phyloP scores from a whole-genome alignment of 306 rosid genomes.

The Medicago arabica region DNA sequence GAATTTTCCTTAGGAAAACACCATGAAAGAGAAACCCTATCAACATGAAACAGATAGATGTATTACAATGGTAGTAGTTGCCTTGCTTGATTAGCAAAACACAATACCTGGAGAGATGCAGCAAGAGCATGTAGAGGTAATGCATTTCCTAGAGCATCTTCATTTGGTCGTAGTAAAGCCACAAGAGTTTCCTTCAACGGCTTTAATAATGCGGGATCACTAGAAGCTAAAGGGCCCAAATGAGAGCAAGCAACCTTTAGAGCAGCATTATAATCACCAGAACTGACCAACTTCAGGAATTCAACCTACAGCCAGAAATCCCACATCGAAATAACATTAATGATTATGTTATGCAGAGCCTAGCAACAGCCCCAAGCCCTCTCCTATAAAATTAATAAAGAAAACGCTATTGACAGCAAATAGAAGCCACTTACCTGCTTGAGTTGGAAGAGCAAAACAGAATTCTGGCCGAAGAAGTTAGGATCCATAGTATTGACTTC shows the following conservation, averaged over 20 bases:
- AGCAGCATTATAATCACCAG: conserved; percentile 85
- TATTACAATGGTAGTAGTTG: conserved; percentile 26
- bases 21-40: conserved; percentile 22
- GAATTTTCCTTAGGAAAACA: conserved; percentile 7
- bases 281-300: conserved; percentile 87
- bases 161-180: conserved; percentile 83
- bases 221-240: conserved; percentile 90
- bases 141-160: conserved; percentile 76
- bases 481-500: conserved; percentile 79
- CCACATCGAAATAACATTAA: conserved; percentile 27
- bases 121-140: conserved; percentile 90
- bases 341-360: conserved; percentile 14
- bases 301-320: conserved; percentile 75
- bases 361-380: not conserved
- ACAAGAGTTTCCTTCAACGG: conserved; percentile 90
- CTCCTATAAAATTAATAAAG: conserved; percentile 1
- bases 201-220: conserved; percentile 78
- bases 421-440: conserved; percentile 71
- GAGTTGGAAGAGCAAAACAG: conserved; percentile 85
- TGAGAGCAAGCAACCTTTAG: conserved; percentile 88
- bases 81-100: conserved; percentile 25
- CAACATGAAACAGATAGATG: not conserved
- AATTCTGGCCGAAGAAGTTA: conserved; percentile 75
- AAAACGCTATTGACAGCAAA: conserved; percentile 14
- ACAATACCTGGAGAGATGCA: conserved; percentile 87